Evolutionary conservation across 768 basidiomycete genomes (phyloP).

Genomic region (Pleurotus sapidus): DNA sequence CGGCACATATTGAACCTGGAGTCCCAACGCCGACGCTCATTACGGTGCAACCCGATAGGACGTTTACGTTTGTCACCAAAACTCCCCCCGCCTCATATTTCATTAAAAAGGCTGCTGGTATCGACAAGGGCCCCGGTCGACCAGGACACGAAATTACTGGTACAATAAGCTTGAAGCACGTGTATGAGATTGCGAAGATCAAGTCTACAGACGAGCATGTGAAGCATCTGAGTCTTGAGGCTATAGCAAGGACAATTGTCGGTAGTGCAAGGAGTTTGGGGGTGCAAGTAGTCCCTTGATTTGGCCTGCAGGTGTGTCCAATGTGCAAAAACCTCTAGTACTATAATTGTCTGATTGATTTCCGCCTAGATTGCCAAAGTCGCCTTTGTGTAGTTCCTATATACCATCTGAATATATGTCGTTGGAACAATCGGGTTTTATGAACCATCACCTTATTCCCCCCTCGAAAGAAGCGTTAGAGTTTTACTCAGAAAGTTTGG

Average conservation of each 20-base stretch:
- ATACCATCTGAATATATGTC: neutral
- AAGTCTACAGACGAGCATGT: slow-evolving; percentile 89
- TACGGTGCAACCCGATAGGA: slow-evolving; percentile 89
- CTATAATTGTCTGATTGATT: neutral
- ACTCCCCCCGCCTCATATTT: slow-evolving; percentile 89
- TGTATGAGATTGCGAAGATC: slow-evolving; percentile 98
- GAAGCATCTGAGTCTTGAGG: slow-evolving; percentile 82
- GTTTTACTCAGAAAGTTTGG: neutral
- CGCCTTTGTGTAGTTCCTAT: neutral
- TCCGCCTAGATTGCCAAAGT: neutral
- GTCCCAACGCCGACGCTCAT: slow-evolving; percentile 91
- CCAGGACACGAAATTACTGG: slow-evolving; percentile 77
- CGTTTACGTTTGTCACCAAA: slow-evolving; percentile 91
- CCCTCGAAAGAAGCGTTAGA: neutral
- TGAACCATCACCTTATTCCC: neutral
- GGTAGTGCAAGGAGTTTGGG: slow-evolving; percentile 90
- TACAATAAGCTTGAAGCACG: slow-evolving; percentile 91
- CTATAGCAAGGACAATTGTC: slow-evolving; percentile 83
- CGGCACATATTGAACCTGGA: slow-evolving; percentile 81
- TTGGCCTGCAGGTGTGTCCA: slow-evolving; percentile 1
- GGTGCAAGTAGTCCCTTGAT: slow-evolving; percentile 86
- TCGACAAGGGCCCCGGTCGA: slow-evolving; percentile 87
- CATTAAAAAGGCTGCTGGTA: slow-evolving; percentile 84
- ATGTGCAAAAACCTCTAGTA: neutral
- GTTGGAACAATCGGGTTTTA: neutral